Evolutionary conservation across 768 basidiomycete species (phyloP), one percentile per base, ranked within the genome.

Genomic region (Suillus ampliporus): DNA sequence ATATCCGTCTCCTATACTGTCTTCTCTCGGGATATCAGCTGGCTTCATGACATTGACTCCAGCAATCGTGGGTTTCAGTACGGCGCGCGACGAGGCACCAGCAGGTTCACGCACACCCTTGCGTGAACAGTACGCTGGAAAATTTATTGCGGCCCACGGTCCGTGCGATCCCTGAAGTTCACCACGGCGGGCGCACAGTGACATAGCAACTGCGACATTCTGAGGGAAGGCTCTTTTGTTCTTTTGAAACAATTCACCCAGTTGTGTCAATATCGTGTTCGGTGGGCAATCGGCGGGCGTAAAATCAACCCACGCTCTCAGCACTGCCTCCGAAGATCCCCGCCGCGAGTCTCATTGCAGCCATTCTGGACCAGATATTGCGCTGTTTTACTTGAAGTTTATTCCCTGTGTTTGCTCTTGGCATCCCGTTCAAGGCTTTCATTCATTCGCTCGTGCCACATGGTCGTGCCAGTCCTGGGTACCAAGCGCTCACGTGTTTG

Each of bases 281-380:
- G 38, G 11, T 37, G 37, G 11, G 37, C 37, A 37, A 37, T 37
- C 11, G 38, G 14, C 38, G 38, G 26, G 48, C 31, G 19, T 17
- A 9, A 23, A 54, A 54, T 38, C 21, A 10, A 38, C 53, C n/a
- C 53, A 54, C 53, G 23, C 23, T 54, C 23, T 54, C 35, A 54
- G 23, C 15, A 54, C 23, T 17, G 17, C 5, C 19, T 17, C 17
- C 26, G 28, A 8, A 23, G 15, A 13, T 23, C 37, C 15, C 14
- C 37, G 13, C 19, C 17, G 23, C 19, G 23, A 17, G 23, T 56
- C 5, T 5, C 2, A 6, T 37, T 15, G 35, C 15, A 17, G 35
- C 9, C 21, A 15, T 26, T 38, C 15, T 37, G 15, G 15, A 38
- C 10, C 3, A n/a, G 19, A n/a, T 34, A 41, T 41, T 15, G 40